Conservation (phyloP, 2,329 filamentous ascomycete genomes). For the Clarireedia monteithiana region DNA sequence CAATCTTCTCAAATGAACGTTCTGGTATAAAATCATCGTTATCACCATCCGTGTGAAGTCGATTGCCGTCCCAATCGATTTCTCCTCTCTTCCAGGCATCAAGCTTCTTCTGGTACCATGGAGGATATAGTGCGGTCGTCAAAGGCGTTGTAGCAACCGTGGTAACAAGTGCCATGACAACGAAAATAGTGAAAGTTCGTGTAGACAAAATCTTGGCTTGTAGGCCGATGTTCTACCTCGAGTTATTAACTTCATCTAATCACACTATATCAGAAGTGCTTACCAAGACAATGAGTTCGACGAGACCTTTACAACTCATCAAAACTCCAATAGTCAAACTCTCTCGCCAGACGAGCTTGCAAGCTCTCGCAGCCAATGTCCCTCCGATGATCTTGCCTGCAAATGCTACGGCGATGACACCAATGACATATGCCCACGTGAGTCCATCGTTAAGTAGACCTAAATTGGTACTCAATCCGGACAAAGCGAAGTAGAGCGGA, state of each 20-base stretch:
- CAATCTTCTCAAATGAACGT: slow-evolving; percentile 39
- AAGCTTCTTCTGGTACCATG: slow-evolving; percentile 67
- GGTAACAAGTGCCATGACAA: slow-evolving; percentile 85
- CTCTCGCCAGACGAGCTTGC: slow-evolving; percentile 82
- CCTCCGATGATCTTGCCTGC: slow-evolving; percentile 78
- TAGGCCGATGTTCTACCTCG: slow-evolving; percentile 62
- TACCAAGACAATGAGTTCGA: slow-evolving; percentile 90
- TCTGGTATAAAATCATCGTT: slow-evolving; percentile 31
- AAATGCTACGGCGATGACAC: slow-evolving; percentile 74
- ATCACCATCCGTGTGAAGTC: slow-evolving; percentile 30
- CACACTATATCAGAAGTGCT: slow-evolving; percentile 27
- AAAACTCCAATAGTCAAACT: slow-evolving; percentile 79
- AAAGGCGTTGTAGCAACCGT: slow-evolving; percentile 79
- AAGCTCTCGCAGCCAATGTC: slow-evolving; percentile 65
- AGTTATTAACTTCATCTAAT: background rate
- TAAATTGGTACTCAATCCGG: slow-evolving; percentile 80
- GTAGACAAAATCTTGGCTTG: slow-evolving; percentile 74
- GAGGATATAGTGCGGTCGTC: slow-evolving; percentile 65
- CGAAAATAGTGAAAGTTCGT: slow-evolving; percentile 85
- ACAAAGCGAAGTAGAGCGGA: slow-evolving; percentile 88
- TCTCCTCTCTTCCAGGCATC: slow-evolving; percentile 73
- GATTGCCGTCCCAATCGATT: slow-evolving; percentile 76
- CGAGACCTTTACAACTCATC: slow-evolving; percentile 96
- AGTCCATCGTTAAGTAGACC: slow-evolving; percentile 74
- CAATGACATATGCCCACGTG: slow-evolving; percentile 86